Evolutionary conservation across 108 stramenopile genomes (phyloP).

Genomic region (Skeletonema potamos): DNA sequence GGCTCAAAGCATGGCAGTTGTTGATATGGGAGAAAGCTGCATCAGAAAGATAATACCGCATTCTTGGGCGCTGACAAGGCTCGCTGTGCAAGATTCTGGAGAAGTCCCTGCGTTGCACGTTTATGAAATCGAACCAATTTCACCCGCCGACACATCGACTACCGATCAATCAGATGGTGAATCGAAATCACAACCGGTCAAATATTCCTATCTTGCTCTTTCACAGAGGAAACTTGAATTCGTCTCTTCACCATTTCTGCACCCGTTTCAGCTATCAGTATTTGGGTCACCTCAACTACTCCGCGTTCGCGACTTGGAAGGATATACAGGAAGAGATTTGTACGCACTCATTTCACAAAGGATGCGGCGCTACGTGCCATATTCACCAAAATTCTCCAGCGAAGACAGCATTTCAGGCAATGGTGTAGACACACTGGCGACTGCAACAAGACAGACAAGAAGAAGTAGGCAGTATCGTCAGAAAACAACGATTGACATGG

Average conservation of each 20-base stretch:
- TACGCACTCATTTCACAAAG: slow-evolving; percentile 74
- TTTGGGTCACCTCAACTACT: slow-evolving; percentile 85
- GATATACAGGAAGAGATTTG: slow-evolving; percentile 70
- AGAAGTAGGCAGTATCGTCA: slow-evolving; percentile 49
- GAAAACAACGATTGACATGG: slow-evolving; percentile 67
- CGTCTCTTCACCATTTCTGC: slow-evolving; percentile 59
- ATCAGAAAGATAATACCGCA: slow-evolving; percentile 86
- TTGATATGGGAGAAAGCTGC: slow-evolving; percentile 81
- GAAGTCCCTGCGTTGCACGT: slow-evolving; percentile 76
- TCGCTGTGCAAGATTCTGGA: slow-evolving; percentile 79
- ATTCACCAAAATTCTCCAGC: slow-evolving; percentile 24
- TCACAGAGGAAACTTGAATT: slow-evolving; percentile 76
- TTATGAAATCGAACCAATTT: slow-evolving; percentile 70
- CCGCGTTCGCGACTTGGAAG: slow-evolving; percentile 68
- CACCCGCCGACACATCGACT: slow-evolving; percentile 2
- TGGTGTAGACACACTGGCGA: background rate
- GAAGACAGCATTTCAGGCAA: slow-evolving; percentile 3
- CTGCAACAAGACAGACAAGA: slow-evolving; percentile 28
- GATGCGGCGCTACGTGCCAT: slow-evolving; percentile 63
- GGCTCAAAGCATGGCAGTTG: slow-evolving; percentile 78
- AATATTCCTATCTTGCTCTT: slow-evolving; percentile 74
- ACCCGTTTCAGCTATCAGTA: slow-evolving; percentile 69
- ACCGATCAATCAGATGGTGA: slow-evolving; percentile 11
- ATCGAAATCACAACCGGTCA: slow-evolving; percentile 19
- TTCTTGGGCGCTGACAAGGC: slow-evolving; percentile 69